Evolutionary conservation across 768 basidiomycete genomes (phyloP).

Genomic region (Sistotremastrum suecicum): DNA sequence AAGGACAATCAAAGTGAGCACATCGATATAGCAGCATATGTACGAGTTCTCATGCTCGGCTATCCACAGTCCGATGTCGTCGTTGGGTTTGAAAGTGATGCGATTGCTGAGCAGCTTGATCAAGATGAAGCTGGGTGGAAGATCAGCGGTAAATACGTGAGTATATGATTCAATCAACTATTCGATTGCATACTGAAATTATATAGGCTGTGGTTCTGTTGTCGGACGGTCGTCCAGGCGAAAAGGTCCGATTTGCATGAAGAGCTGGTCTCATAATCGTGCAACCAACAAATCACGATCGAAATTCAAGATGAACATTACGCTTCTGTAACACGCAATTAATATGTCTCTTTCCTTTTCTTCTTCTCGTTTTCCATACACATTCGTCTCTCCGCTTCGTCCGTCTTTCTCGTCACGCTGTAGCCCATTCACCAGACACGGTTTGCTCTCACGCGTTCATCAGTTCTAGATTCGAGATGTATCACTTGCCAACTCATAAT

Average conservation of each 20-base stretch:
- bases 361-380: slow-evolving; percentile 14
- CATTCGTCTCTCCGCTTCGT: slow-evolving; percentile 11
- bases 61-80: slow-evolving; percentile 65
- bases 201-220: slow-evolving; percentile 71
- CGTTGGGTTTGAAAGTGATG: slow-evolving; percentile 65
- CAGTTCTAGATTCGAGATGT: no score
- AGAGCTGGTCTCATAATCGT: neutral
- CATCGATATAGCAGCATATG: neutral
- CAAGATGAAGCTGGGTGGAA: slow-evolving; percentile 87
- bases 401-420: no score
- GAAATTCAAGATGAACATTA: no score
- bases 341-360: neutral
- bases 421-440: no score
- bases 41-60: neutral
- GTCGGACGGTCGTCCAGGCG: slow-evolving; percentile 79
- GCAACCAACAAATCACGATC: neutral
- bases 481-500: no score
- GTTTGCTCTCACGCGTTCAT: no score
- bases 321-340: no score
- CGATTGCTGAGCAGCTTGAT: slow-evolving; percentile 66
- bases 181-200: neutral
- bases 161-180: slow-evolving; percentile 17
- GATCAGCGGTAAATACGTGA: slow-evolving; percentile 91
- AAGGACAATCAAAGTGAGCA: slow-evolving; percentile 63
- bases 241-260: slow-evolving; percentile 68